Percentiles rank a stretch among this genome's conserved stretches.
Evolutionary conservation across 2,329 filamentous ascomycete species (phyloP).

Genomic region (Apiospora hydei): DNA sequence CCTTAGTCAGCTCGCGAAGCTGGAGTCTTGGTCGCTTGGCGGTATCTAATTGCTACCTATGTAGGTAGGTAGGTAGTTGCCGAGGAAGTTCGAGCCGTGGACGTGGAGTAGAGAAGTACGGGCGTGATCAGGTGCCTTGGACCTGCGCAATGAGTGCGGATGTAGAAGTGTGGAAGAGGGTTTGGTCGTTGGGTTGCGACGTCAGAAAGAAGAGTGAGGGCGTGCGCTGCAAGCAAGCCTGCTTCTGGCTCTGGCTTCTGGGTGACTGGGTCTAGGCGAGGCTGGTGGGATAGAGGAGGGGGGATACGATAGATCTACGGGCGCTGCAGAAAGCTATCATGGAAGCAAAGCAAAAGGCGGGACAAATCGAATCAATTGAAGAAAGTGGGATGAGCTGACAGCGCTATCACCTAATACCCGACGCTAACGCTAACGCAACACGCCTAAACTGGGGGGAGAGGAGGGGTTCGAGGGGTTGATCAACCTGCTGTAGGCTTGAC

Average conservation of each 20-base stretch:
- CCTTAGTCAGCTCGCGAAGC: neutral
- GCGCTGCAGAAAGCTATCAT: neutral
- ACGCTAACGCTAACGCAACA: neutral
- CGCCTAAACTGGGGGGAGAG: neutral
- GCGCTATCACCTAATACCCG: neutral
- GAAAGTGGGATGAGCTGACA: conserved; percentile 4
- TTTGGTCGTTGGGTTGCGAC: conserved; percentile 10
- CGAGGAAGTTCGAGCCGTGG: neutral
- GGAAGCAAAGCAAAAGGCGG: neutral
- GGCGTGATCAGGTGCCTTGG: neutral
- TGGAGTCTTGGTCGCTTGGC: neutral
- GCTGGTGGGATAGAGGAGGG: conserved; percentile 5
- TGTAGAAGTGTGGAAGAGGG: neutral
- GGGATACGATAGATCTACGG: neutral
- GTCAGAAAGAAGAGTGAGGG: neutral
- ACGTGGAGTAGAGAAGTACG: neutral
- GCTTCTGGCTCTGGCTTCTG: neutral
- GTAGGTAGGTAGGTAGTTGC: no score
- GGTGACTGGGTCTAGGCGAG: neutral
- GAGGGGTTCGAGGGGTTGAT: neutral
- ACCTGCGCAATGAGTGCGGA: neutral
- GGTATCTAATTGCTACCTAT: neutral
- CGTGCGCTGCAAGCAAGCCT: neutral
- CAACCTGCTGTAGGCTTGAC: neutral
- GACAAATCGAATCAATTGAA: neutral